A percentile compares a stretch with the other conserved stretches of the same genome.
These are phyloP conservation scores for Aspergillus campestris DNA, from an alignment of 495 filamentous ascomycete genomes.

Conservation along the genomic window DNA sequence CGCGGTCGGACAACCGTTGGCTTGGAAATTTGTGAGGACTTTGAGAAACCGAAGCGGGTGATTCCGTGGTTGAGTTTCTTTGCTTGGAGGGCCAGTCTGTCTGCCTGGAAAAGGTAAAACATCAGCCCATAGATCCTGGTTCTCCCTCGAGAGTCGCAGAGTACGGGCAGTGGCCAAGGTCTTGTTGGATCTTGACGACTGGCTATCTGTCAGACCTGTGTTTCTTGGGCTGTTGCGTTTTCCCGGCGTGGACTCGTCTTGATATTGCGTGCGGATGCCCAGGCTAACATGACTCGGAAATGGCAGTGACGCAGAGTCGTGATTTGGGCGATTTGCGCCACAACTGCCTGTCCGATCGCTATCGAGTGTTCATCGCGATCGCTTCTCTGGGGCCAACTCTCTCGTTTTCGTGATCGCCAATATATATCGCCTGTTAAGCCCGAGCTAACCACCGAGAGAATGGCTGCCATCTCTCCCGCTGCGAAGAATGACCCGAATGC, in stretches of 20 bases:
- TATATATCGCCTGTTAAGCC: conserved; percentile 32
- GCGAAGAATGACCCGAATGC: conserved; percentile 22
- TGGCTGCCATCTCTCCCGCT: conserved; percentile 25
- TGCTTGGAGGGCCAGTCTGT: conserved; percentile 3
- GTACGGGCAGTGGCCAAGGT: not conserved
- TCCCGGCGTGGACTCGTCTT: conserved; percentile 9
- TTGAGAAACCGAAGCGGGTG: conserved; percentile 7
- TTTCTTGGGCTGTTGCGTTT: conserved; percentile 5
- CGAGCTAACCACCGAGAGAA: conserved; percentile 23
- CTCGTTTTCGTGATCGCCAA: conserved; percentile 41
- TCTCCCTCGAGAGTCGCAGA: conserved; percentile 6
- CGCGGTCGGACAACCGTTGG: conserved; percentile 33
- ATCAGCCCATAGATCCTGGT: conserved; percentile 10
- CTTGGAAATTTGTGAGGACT: conserved; percentile 23
- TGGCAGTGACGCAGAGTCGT: conserved; percentile 22
- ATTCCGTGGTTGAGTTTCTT: not conserved
- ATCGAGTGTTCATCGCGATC: not conserved
- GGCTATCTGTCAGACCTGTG: conserved; percentile 6
- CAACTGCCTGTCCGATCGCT: conserved; percentile 13
- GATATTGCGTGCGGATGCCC: conserved; percentile 12
- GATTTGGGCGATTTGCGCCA: conserved; percentile 17
- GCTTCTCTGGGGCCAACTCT: conserved; percentile 21
- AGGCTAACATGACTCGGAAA: conserved; percentile 26
- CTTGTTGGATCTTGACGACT: conserved; percentile 1
- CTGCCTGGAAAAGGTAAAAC: conserved; percentile 32